Conservation (phyloP, 2,329 filamentous ascomycete species). For the Gaeumannomyces tritici region DNA sequence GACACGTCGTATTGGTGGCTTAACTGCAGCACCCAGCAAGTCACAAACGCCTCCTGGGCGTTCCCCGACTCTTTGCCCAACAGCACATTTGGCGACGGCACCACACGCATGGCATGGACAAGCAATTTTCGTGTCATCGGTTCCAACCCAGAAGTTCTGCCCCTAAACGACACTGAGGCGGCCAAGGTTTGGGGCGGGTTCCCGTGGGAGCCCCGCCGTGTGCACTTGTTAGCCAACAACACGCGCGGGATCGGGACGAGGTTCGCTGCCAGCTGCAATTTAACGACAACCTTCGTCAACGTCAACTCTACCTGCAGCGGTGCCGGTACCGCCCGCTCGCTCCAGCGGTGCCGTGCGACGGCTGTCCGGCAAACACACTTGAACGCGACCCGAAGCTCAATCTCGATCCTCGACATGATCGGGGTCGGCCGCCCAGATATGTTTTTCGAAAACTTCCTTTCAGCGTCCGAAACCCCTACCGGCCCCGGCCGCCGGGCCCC, state of each 20-base stretch:
- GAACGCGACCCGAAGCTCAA: not conserved
- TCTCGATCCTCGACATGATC: conserved; percentile 5
- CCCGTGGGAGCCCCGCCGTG: not conserved
- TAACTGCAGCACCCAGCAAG: conserved; percentile 1
- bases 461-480: not conserved
- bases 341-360: conserved; percentile 1
- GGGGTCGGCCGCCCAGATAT: not conserved
- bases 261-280: conserved; percentile 4
- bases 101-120: no score
- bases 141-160: not conserved
- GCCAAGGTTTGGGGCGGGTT: not conserved
- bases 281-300: conserved; percentile 3
- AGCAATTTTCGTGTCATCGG: not conserved
- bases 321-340: not conserved
- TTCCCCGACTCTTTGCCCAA: no score
- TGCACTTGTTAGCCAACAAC: not conserved
- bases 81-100: no score
- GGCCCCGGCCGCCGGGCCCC: not conserved
- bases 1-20: conserved; percentile 5
- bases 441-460: not conserved
- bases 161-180: not conserved
- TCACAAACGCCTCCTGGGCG: not conserved
- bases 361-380: conserved; percentile 1
- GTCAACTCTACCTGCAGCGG: conserved; percentile 3
- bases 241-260: not conserved